phyloP scores from a whole-genome alignment of 345 rosid species.

The Rhodamnia rubescens region DNA sequence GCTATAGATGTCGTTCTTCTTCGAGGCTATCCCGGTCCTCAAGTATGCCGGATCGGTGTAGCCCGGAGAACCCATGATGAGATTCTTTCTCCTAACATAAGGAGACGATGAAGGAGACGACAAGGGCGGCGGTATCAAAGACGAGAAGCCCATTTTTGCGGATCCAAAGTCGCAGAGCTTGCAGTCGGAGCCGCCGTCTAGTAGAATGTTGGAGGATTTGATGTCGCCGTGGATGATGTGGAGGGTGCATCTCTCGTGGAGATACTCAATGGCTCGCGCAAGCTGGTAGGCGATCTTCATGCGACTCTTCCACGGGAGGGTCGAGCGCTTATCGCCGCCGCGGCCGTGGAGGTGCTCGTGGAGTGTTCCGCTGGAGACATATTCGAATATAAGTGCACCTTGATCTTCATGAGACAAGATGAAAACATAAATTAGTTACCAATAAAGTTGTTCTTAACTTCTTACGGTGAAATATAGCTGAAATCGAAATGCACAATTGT shows the following conservation, averaged over 20 bases:
- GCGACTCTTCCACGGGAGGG: constrained; percentile 50
- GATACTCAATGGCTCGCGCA: constrained; percentile 55
- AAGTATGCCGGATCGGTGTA: constrained; percentile 72
- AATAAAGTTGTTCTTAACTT: neutral
- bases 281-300: constrained; percentile 57
- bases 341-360: constrained; percentile 49
- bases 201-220: constrained; percentile 64
- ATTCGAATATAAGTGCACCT: constrained; percentile 64
- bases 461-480: neutral
- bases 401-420: constrained; percentile 21
- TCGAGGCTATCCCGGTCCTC: constrained; percentile 56
- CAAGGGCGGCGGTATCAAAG: constrained; percentile 22
- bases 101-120: neutral
- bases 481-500: neutral
- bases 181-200: constrained; percentile 46
- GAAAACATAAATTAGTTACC: neutral
- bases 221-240: constrained; percentile 82
- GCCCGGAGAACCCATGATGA: constrained; percentile 65
- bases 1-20: constrained; percentile 75
- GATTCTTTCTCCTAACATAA: constrained; percentile 14
- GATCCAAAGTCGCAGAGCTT: constrained; percentile 85
- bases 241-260: constrained; percentile 59
- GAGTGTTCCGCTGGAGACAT: constrained; percentile 52
- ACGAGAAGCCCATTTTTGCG: constrained; percentile 63
- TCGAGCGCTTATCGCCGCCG: neutral